These are phyloP conservation scores for Scytalidium sp. DNA, from an alignment of 2,329 filamentous ascomycete genomes.

Conservation along the genomic window DNA sequence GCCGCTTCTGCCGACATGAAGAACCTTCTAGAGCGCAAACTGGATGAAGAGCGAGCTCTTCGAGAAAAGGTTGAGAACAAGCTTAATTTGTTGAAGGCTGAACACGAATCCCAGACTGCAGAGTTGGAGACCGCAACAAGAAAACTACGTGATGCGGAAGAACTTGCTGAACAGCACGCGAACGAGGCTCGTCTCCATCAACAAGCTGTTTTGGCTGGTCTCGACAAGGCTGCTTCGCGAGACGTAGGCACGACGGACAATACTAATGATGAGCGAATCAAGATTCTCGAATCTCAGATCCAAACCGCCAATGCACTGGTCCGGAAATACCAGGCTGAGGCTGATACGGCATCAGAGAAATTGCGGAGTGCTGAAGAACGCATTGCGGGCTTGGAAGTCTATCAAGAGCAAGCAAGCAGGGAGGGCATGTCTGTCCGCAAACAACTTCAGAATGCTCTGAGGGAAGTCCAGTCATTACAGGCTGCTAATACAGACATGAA, in stretches of 20 bases:
- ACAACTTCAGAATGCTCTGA: constrained; percentile 81
- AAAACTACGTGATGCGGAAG: constrained; percentile 79
- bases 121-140: constrained; percentile 75
- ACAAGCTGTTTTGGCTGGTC: constrained; percentile 74
- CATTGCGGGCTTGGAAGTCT: constrained; percentile 92
- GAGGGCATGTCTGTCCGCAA: constrained; percentile 88
- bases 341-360: constrained; percentile 82
- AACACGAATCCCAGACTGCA: constrained; percentile 75
- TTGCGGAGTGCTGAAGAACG: constrained; percentile 91
- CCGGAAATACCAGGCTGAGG: constrained; percentile 84
- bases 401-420: constrained; percentile 94
- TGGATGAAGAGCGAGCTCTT: constrained; percentile 77
- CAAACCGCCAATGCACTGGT: constrained; percentile 75
- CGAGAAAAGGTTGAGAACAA: constrained; percentile 75
- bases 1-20: constrained; percentile 76
- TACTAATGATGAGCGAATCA: constrained; percentile 62
- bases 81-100: constrained; percentile 70
- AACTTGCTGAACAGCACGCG: constrained; percentile 82
- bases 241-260: constrained; percentile 45
- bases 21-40: constrained; percentile 70
- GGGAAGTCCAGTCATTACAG: constrained; percentile 79
- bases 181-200: constrained; percentile 85
- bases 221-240: constrained; percentile 67
- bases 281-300: constrained; percentile 76
- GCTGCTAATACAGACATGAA: constrained; percentile 79